A percentile compares a stretch with the other conserved stretches of the same genome.
These are phyloP conservation scores for Candida alai DNA, from an alignment of 805 yeast genomes.

Conservation along the genomic window DNA sequence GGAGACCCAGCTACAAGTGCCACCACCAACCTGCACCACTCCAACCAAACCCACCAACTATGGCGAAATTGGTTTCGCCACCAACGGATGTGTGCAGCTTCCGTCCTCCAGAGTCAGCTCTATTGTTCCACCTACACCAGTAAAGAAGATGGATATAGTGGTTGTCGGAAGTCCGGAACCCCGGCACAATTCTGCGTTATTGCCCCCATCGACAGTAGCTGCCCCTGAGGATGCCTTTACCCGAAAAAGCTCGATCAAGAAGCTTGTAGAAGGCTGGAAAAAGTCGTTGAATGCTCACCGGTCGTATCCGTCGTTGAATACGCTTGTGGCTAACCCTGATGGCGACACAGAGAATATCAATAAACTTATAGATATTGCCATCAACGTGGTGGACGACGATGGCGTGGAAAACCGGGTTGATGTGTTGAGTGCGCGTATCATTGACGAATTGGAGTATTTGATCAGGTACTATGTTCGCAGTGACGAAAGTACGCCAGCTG, in stretches of 20 bases:
- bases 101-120: constrained; percentile 44
- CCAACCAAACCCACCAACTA: not conserved
- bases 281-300: constrained; percentile 20
- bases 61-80: constrained; percentile 37
- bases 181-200: not conserved
- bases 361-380: constrained; percentile 15
- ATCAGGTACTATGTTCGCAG: constrained; percentile 40
- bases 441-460: constrained; percentile 61
- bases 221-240: constrained; percentile 14
- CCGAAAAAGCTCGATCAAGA: constrained; percentile 34
- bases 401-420: constrained; percentile 46
- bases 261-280: constrained; percentile 40
- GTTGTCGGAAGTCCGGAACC: not conserved
- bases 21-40: constrained; percentile 1
- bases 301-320: constrained; percentile 9
- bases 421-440: constrained; percentile 64
- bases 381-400: constrained; percentile 12
- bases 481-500: constrained; percentile 14
- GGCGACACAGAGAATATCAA: constrained; percentile 13
- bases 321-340: constrained; percentile 10
- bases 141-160: constrained; percentile 50
- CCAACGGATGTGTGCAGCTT: constrained; percentile 48
- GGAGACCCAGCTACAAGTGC: not conserved
- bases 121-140: constrained; percentile 66
- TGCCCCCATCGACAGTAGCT: constrained; percentile 6